A percentile compares a stretch with the other conserved stretches of the same genome.
These are phyloP conservation scores for Mastigamoeba balamuthi DNA, from an alignment of 78 protist species.

Conservation along the genomic window DNA sequence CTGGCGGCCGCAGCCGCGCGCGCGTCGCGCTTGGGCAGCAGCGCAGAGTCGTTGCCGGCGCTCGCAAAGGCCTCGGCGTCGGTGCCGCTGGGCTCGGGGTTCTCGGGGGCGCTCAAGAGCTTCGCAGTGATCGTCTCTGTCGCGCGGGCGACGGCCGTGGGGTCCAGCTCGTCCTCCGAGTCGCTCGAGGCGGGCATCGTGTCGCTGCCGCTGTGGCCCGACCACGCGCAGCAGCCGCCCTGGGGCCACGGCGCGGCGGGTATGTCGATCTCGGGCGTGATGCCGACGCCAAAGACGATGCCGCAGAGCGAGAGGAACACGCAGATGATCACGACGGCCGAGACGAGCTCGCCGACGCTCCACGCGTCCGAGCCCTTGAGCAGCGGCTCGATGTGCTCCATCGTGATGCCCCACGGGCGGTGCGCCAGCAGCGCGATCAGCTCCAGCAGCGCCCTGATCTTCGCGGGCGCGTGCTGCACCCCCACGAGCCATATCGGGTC, in stretches of 20 bases:
- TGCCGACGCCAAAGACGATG: conserved; percentile 59
- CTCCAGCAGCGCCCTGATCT: conserved; percentile 45
- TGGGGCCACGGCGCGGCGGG: too few relatives aligned
- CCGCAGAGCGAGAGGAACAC: conserved; percentile 54
- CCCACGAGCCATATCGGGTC: conserved; percentile 66
- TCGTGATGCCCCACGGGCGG: conserved; percentile 65
- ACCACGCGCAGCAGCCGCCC: too few relatives aligned
- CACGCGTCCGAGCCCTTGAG: conserved; percentile 54
- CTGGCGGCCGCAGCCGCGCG: neutral
- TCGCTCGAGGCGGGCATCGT: too few relatives aligned
- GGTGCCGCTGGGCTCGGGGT: neutral
- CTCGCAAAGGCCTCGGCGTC: neutral
- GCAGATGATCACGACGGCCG: conserved; percentile 52
- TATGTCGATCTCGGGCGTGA: conserved; percentile 45
- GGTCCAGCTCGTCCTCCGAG: too few relatives aligned
- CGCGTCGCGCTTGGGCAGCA: too few relatives aligned
- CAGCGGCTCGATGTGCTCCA: conserved; percentile 25
- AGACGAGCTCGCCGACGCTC: conserved; percentile 66
- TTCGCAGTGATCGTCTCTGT: too few relatives aligned
- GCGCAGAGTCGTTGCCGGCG: conserved; percentile 7
- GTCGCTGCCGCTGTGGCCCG: too few relatives aligned
- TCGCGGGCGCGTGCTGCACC: conserved; percentile 46
- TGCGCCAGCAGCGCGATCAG: conserved; percentile 48
- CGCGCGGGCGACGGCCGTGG: too few relatives aligned
- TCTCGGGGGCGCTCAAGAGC: too few relatives aligned